Percentiles rank a stretch among this genome's conserved stretches.
These are phyloP conservation scores for Nakazawaea pomicola DNA, from an alignment of 805 yeast species.

Conservation along the genomic window DNA sequence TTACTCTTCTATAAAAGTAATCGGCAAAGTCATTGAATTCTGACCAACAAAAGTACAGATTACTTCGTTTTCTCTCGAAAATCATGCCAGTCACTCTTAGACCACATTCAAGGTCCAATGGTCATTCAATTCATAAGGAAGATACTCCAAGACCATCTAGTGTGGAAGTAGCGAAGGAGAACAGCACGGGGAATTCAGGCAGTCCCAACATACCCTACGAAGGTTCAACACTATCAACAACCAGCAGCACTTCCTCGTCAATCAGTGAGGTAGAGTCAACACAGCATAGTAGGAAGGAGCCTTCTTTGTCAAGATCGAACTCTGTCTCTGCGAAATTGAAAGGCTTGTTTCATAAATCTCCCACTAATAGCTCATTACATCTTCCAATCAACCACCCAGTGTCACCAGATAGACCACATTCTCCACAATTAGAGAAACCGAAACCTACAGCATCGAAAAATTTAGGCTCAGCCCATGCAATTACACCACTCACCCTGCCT, in stretches of 20 bases:
- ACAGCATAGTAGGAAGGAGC: neutral
- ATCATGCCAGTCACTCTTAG: conserved; percentile 1
- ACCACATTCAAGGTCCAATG: neutral
- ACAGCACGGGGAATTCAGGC: too few species aligned
- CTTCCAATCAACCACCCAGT: neutral
- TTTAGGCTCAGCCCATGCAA: too few species aligned
- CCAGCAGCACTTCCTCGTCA: conserved; percentile 9
- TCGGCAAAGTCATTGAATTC: too few species aligned
- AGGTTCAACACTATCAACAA: conserved; percentile 4
- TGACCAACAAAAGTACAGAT: too few species aligned
- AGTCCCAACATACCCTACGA: conserved; percentile 11
- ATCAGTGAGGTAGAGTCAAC: conserved; percentile 4
- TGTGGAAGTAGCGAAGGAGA: too few species aligned
- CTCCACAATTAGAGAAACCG: conserved; percentile 3
- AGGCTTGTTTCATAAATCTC: conserved; percentile 11
- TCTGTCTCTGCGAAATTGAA: conserved; percentile 12
- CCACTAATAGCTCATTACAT: conserved; percentile 8
- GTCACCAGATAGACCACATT: conserved; percentile 3
- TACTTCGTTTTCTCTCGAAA: neutral
- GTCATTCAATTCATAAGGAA: neutral
- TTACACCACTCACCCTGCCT: too few species aligned
- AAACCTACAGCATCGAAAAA: too few species aligned
- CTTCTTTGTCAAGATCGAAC: conserved; percentile 12
- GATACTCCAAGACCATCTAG: too few species aligned
- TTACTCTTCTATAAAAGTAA: too few species aligned